These are phyloP conservation scores for Aspergillus viridinutans DNA, from an alignment of 2,329 filamentous ascomycete species.

Conservation along the genomic window DNA sequence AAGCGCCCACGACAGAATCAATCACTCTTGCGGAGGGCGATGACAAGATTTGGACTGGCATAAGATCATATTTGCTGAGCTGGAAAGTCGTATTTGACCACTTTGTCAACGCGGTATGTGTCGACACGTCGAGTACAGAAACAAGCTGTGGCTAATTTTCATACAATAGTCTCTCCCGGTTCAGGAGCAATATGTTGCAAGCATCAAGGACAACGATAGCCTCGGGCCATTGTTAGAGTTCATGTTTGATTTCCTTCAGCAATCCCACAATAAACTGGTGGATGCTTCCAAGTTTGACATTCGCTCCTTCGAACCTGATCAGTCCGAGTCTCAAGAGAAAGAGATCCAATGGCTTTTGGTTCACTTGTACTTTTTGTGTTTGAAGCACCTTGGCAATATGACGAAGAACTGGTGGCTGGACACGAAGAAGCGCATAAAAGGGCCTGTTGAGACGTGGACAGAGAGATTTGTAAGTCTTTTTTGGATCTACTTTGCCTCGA, in stretches of 20 bases:
- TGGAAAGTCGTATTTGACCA: conserved; percentile 91
- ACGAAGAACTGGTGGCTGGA: conserved; percentile 83
- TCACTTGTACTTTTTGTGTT: conserved; percentile 77
- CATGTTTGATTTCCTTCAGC: conserved; percentile 78
- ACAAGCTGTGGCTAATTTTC: conserved; percentile 20
- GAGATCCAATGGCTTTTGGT: conserved; percentile 80
- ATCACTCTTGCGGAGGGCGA: conserved; percentile 63
- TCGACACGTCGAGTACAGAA: neutral
- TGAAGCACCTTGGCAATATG: conserved; percentile 72
- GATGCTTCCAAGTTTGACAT: conserved; percentile 68
- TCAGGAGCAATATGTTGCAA: conserved; percentile 72
- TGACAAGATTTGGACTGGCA: conserved; percentile 59
- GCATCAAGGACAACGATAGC: conserved; percentile 70
- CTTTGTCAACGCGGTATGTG: conserved; percentile 61
- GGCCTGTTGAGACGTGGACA: conserved; percentile 79
- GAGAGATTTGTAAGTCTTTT: conserved; percentile 72
- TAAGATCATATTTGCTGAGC: conserved; percentile 78
- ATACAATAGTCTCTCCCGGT: conserved; percentile 66
- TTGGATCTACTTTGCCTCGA: conserved; percentile 15
- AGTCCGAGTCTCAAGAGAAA: conserved; percentile 64
- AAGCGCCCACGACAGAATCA: conserved; percentile 67
- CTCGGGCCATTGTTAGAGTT: conserved; percentile 70
- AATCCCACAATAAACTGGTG: conserved; percentile 67
- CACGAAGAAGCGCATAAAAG: conserved; percentile 72
- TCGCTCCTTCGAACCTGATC: conserved; percentile 54